A percentile compares a stretch with the other conserved stretches of the same genome.
Evolutionary conservation across 495 filamentous ascomycete genomes (phyloP).

Genomic region (Podospora australis): DNA sequence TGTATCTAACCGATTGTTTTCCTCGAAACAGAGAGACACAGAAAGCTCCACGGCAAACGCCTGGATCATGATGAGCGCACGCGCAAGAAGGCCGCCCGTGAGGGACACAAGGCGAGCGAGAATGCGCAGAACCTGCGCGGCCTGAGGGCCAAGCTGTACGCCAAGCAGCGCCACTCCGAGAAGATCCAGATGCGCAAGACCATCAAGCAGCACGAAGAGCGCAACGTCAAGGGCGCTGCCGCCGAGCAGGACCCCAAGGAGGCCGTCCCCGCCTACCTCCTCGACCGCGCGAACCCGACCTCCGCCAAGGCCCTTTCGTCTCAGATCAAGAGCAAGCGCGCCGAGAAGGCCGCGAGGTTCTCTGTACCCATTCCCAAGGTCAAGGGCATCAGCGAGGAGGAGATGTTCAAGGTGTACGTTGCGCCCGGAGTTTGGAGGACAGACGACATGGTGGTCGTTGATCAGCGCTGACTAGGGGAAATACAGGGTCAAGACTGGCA

Average conservation of each 20-base stretch:
- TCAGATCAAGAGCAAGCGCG: conserved; percentile 44
- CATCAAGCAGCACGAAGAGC: conserved; percentile 90
- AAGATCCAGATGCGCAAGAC: conserved; percentile 99
- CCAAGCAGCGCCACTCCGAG: conserved; percentile 87
- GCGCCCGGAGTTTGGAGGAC: background rate
- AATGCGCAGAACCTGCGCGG: conserved; percentile 89
- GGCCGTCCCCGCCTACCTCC: conserved; percentile 78
- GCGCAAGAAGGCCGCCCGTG: conserved; percentile 82
- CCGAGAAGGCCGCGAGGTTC: conserved; percentile 94
- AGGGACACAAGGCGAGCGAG: conserved; percentile 75
- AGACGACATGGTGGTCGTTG: background rate
- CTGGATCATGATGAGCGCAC: conserved; percentile 82
- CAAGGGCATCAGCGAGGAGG: conserved; percentile 87
- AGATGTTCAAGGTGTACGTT: conserved; percentile 84
- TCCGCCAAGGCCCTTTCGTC: conserved; percentile 76
- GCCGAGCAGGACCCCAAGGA: conserved; percentile 63
- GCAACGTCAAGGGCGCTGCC: conserved; percentile 88
- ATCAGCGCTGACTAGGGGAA: conserved; percentile 5
- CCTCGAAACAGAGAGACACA: conserved; percentile 20
- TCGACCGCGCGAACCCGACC: conserved; percentile 78
- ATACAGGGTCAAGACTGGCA: conserved; percentile 73
- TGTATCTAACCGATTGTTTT: background rate
- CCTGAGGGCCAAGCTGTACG: conserved; percentile 87
- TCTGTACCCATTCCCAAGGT: conserved; percentile 92
- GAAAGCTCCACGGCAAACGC: conserved; percentile 50